phyloP scores from a whole-genome alignment of 2,329 filamentous ascomycete genomes.

The Microdochium nivale region DNA sequence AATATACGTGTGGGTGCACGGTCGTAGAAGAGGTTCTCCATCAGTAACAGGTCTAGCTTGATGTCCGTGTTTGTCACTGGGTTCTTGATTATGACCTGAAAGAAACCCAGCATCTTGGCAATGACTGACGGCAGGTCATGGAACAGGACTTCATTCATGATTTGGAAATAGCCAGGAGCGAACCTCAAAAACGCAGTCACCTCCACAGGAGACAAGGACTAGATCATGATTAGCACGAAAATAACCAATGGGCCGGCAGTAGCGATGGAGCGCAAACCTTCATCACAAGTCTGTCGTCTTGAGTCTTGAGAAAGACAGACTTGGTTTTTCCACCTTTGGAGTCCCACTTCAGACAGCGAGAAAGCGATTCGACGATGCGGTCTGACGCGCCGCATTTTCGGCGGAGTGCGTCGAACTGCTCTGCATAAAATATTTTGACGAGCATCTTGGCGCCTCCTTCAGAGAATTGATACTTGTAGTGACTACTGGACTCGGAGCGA shows the following conservation, averaged over 20 bases:
- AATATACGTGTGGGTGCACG: constrained; percentile 83
- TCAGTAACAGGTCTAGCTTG: constrained; percentile 87
- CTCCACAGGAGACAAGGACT: constrained; percentile 83
- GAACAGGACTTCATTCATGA: constrained; percentile 94
- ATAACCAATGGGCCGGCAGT: constrained; percentile 45
- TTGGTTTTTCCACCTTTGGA: constrained; percentile 97
- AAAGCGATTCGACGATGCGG: constrained; percentile 89
- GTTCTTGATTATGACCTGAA: constrained; percentile 96
- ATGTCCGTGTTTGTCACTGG: constrained; percentile 85
- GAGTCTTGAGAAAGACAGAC: constrained; percentile 91
- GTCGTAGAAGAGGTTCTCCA: constrained; percentile 98
- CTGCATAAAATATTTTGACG: constrained; percentile 97
- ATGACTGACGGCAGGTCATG: constrained; percentile 93
- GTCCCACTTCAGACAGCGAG: constrained; percentile 94
- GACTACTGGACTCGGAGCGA: constrained; percentile 76
- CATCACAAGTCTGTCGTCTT: constrained; percentile 88
- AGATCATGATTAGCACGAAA: constrained; percentile 13
- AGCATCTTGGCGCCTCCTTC: constrained; percentile 92
- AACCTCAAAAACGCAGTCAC: constrained; percentile 92
- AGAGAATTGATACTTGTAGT: constrained; percentile 92
- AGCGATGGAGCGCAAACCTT: constrained; percentile 40
- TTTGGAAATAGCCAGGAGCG: constrained; percentile 92
- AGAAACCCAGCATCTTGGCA: constrained; percentile 98
- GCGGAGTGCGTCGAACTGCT: constrained; percentile 92
- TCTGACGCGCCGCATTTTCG: constrained; percentile 89